Evolutionary conservation across 108 stramenopile species (phyloP), one percentile per base, ranked within the genome.

Genomic region (Nitzschia palea): DNA sequence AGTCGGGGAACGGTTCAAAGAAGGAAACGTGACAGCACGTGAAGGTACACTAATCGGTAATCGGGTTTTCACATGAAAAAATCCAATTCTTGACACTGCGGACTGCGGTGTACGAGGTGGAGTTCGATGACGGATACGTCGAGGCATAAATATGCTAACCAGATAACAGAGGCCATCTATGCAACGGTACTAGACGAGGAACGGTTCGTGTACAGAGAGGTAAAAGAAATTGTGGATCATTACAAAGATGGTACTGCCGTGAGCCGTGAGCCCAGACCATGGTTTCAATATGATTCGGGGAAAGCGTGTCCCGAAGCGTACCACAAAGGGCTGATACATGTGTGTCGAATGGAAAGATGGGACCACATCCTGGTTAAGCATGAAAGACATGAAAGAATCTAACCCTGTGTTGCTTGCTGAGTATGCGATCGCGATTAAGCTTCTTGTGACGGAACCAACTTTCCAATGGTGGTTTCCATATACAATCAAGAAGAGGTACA

Each of bases 381-480:
- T 87, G 26, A 56, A 37, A 26, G 50, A 58, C 12, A 8, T 84
- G 37, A 87, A 87, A 55, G 86, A 83, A 40, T 73, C 74, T 6
- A 64, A 73, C 50, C 82, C 86, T 15, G 71, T 83, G 1, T 67
- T 83, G 6, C 55, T 83, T 0, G 82, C 86, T 3, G 82, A 86
- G 37, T 86, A 79, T 79, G 86, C 80, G 0, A 35, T 52, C 17
- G 62, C 63, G 1, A 34, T 65, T 0, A 27, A 36, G 0, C 47
- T 85, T n/a, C n/a, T n/a, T 29, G 40, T 17, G 12, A 27, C 66
- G 10, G 78, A 81, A 51, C 70, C 78, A 9, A 80, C 80, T 4
- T 85, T 85, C 30, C 30, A 14, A 1, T 85, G 84, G 84, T 86
- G 85, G 85, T 73, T 76, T 31, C 65, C 59, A 0, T 45, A 73